Conservation (phyloP, 2,329 filamentous ascomycete species). For the Botrytis tulipae region DNA sequence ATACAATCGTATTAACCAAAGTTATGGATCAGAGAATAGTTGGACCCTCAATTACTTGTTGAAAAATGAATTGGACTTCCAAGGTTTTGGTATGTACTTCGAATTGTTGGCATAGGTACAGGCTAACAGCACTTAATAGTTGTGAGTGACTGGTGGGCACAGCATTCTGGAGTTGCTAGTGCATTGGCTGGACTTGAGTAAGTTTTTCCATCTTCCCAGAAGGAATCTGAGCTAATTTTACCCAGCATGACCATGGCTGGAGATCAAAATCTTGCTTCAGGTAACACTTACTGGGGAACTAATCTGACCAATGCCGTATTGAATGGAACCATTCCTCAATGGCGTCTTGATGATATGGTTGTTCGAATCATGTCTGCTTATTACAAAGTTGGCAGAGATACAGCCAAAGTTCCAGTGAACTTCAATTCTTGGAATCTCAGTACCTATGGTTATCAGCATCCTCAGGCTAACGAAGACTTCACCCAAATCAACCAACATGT, state of each 20-base stretch:
- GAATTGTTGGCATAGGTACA: not conserved
- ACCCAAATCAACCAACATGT: constrained; percentile 76
- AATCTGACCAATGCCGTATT: constrained; percentile 85
- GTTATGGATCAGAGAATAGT: constrained; percentile 75
- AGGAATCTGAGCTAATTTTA: not conserved
- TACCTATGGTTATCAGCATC: constrained; percentile 69
- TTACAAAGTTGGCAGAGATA: constrained; percentile 56
- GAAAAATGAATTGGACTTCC: constrained; percentile 78
- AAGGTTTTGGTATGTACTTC: constrained; percentile 56
- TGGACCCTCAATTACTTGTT: constrained; percentile 72
- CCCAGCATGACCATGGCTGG: constrained; percentile 78
- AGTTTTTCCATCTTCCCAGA: not conserved
- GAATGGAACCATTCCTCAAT: constrained; percentile 86
- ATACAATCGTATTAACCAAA: constrained; percentile 65
- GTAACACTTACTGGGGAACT: constrained; percentile 63
- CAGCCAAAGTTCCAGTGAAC: constrained; percentile 55
- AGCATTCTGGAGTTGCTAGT: constrained; percentile 65
- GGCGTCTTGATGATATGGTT: constrained; percentile 88
- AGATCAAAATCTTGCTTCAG: constrained; percentile 73
- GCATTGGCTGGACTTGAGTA: constrained; percentile 68
- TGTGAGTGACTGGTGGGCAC: constrained; percentile 76
- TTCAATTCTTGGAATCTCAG: constrained; percentile 85
- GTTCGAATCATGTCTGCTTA: constrained; percentile 74
- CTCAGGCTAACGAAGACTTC: constrained; percentile 59
- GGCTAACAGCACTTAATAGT: constrained; percentile 42